Conservation (phyloP, 371 early-diverging fungal genomes). For the Blakeslea trispora region DNA sequence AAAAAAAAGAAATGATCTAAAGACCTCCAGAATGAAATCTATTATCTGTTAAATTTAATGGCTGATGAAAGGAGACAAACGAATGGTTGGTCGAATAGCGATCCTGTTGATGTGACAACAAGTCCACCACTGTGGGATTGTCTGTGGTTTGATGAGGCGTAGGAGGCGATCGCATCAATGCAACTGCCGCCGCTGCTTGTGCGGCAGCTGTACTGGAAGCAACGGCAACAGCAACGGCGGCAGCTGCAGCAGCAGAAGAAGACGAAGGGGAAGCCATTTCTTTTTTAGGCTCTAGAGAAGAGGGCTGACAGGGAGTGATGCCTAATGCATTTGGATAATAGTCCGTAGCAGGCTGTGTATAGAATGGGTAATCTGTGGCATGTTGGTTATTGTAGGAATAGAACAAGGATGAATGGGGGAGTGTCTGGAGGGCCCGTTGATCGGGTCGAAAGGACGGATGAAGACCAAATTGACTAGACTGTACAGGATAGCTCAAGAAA, state of each 20-base stretch:
- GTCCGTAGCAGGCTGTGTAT: slow-evolving; percentile 6
- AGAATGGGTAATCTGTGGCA: slow-evolving; percentile 26
- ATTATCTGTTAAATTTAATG: slow-evolving; percentile 1
- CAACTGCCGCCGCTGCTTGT: slow-evolving; percentile 21
- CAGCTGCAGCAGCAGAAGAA: slow-evolving; percentile 3
- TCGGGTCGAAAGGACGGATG: too few relatives aligned
- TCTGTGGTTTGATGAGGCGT: not conserved
- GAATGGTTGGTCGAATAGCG: slow-evolving; percentile 6
- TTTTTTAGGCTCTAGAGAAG: slow-evolving; percentile 2
- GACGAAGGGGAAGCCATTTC: slow-evolving; percentile 11
- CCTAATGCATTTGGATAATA: slow-evolving; percentile 29
- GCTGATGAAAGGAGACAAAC: slow-evolving; percentile 9
- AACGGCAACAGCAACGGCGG: slow-evolving; percentile 6
- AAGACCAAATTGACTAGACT: slow-evolving; percentile 2
- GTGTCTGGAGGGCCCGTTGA: too few relatives aligned
- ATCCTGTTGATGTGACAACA: slow-evolving; percentile 22
- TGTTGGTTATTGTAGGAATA: slow-evolving; percentile 9
- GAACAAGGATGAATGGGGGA: slow-evolving; percentile 21
- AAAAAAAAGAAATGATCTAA: not conserved
- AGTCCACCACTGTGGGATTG: not conserved
- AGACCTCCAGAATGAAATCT: not conserved
- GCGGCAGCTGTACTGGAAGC: slow-evolving; percentile 15
- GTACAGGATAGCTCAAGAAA: slow-evolving; percentile 6
- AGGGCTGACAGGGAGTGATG: slow-evolving; percentile 16
- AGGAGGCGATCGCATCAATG: slow-evolving; percentile 24